Evolutionary conservation across 345 rosid genomes (phyloP), one percentile per base, ranked within the genome.

Genomic region (Salix koriyanagi): DNA sequence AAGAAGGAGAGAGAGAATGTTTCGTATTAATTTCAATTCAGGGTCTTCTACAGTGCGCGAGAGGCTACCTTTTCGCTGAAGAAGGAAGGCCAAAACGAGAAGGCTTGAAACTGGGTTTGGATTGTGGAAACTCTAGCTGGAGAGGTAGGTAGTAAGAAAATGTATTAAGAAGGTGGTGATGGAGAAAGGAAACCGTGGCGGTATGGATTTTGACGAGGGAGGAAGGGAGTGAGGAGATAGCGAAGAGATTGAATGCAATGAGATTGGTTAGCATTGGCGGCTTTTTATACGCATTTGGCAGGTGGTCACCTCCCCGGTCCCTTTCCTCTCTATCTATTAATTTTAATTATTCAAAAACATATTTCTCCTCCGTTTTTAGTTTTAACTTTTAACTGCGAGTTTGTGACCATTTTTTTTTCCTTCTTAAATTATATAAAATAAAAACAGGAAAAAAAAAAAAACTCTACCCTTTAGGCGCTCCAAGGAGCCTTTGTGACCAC

Each of bases 241-340:
- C 37, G 34, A 19, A 67, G 48, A 48, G 39, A 67, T 37, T 39
- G 4, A 52, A 18, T 39, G 18, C 32, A 16, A 18, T 32, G 50
- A 75, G 48, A 50, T 34, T 60, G 70, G 70, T 16, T 70, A 32
- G 34, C 23, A 41, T 39, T 77, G 69, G 79, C 64, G 64, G 70
- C 79, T 61, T 77, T 76, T 76, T 77, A 70, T 76, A 76, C 58
- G 21, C 66, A 56, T 23, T 58, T 9, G 64, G 64, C 28, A 10
- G 28, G 28, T n/a, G 15, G 62, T 58, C 62, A 23, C 62, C 6
- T 12, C 10, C 3, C 4, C 46, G 4, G 44, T 3, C 44, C 44
- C 44, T 10, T 41, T 41, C 44, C 0, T 41, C 44, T 41, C 44
- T 41, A 41, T 41, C 44, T 41, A 41, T 10, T 34, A 41, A 41